Conservation (phyloP, 805 yeast species). For the Starmerella scarabaei region DNA sequence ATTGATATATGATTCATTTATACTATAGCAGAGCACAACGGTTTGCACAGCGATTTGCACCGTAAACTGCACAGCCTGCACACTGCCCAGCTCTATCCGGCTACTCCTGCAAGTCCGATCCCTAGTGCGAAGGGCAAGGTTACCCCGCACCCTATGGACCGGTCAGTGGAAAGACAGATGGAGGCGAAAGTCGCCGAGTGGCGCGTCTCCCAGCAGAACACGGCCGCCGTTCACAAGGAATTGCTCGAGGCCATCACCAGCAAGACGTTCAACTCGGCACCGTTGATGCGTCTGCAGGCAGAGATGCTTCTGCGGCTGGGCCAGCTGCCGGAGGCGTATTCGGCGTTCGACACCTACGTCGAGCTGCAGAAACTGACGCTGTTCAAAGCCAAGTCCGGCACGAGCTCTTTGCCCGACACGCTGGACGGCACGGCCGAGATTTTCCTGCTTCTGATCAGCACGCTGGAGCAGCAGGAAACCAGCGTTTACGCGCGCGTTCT, state of each 20-base stretch:
- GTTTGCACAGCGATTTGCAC: too few relatives aligned
- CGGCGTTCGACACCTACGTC: slow-evolving; percentile 25
- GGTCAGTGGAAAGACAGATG: too few relatives aligned
- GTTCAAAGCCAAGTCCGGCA: slow-evolving; percentile 21
- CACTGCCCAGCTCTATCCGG: too few relatives aligned
- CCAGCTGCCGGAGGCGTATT: slow-evolving; percentile 24
- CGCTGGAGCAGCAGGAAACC: slow-evolving; percentile 10
- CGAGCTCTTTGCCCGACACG: slow-evolving; percentile 19
- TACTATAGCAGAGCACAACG: too few relatives aligned
- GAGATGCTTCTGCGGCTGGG: slow-evolving; percentile 23
- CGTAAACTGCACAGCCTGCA: too few relatives aligned
- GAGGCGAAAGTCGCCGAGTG: slow-evolving; percentile 11
- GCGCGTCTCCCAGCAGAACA: slow-evolving; percentile 3
- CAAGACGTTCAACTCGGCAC: slow-evolving; percentile 27
- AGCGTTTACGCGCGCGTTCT: slow-evolving; percentile 4
- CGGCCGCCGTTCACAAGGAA: slow-evolving; percentile 4
- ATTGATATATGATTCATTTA: too few relatives aligned
- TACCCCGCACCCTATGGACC: too few relatives aligned
- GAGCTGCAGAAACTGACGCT: slow-evolving; percentile 23
- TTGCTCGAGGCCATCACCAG: slow-evolving; percentile 4
- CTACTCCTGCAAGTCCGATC: too few relatives aligned
- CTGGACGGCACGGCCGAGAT: slow-evolving; percentile 16
- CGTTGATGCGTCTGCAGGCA: slow-evolving; percentile 25
- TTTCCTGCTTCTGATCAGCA: slow-evolving; percentile 14
- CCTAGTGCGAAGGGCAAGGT: too few relatives aligned